phyloP scores from a whole-genome alignment of 2,329 filamentous ascomycete species.

The Hysterium pulicare region DNA sequence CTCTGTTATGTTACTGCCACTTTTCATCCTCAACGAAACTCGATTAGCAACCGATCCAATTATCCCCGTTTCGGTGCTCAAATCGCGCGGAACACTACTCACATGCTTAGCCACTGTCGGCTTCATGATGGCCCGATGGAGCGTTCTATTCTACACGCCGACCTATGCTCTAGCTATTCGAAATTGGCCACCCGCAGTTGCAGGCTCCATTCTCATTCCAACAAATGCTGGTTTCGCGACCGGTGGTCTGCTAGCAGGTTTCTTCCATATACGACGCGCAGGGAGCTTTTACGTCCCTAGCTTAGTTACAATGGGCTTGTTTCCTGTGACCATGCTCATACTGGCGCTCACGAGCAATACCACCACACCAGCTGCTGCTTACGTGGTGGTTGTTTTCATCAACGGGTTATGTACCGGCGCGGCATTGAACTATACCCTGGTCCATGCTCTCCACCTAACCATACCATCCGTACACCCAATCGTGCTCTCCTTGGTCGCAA shows the following conservation, averaged over 20 bases:
- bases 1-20: conserved; percentile 51
- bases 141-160: conserved; percentile 75
- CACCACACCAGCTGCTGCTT: conserved; percentile 49
- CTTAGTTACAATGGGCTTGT: conserved; percentile 59
- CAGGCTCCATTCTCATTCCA: conserved; percentile 73
- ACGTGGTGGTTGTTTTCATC: conserved; percentile 60
- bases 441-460: conserved; percentile 73
- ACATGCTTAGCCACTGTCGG: conserved; percentile 72
- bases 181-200: conserved; percentile 64
- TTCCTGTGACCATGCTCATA: conserved; percentile 57
- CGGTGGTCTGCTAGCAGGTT: conserved; percentile 70
- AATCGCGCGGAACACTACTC: conserved; percentile 66
- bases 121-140: conserved; percentile 79
- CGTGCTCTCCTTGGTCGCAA: conserved; percentile 70
- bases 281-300: conserved; percentile 70
- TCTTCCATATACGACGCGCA: conserved; percentile 68
- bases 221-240: conserved; percentile 76
- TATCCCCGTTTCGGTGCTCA: conserved; percentile 68
- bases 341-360: conserved; percentile 57
- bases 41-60: conserved; percentile 65
- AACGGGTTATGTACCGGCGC: conserved; percentile 74
- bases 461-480: conserved; percentile 66
- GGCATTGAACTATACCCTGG: conserved; percentile 74
- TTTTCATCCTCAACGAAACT: conserved; percentile 61
- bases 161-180: conserved; percentile 76